A percentile compares a stretch with the other conserved stretches of the same genome.
Evolutionary conservation across 129 eudicot species (phyloP).

Genomic region (Escallonia herrerae): DNA sequence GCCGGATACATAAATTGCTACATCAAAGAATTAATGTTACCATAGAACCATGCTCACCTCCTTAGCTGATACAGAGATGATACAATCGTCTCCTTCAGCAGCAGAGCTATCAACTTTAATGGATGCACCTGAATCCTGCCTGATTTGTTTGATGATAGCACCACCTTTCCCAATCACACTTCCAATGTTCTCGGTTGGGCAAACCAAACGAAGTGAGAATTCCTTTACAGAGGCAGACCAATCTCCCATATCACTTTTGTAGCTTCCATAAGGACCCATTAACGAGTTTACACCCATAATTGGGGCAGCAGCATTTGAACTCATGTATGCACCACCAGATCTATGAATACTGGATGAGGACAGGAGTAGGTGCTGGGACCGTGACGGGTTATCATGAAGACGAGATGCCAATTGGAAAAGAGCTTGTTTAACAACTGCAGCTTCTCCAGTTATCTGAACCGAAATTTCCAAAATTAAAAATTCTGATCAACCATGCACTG

Average conservation of each 20-base stretch:
- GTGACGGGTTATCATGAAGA: conserved; percentile 83
- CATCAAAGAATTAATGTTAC: not conserved
- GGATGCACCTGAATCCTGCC: conserved; percentile 83
- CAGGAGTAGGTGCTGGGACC: conserved; percentile 65
- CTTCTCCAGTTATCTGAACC: conserved; percentile 69
- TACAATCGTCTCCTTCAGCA: conserved; percentile 76
- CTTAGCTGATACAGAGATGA: conserved; percentile 72
- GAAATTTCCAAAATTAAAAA: not conserved
- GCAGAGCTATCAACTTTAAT: conserved; percentile 76
- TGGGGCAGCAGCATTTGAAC: conserved; percentile 37
- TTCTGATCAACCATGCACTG: not conserved
- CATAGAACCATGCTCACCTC: conserved; percentile 36
- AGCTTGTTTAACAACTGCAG: conserved; percentile 55
- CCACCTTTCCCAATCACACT: conserved; percentile 91
- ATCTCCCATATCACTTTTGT: conserved; percentile 35
- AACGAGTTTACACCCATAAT: conserved; percentile 37
- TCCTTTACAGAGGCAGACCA: conserved; percentile 51
- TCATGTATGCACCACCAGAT: conserved; percentile 43
- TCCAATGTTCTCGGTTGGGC: conserved; percentile 79
- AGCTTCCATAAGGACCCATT: conserved; percentile 62
- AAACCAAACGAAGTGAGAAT: conserved; percentile 67
- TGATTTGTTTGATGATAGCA: conserved; percentile 63
- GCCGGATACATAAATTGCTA: no score
- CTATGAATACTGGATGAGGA: conserved; percentile 52
- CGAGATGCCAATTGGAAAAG: conserved; percentile 63